phyloP scores from a whole-genome alignment of 116 monocot genomes.

The Phalaenopsis hybrid region DNA sequence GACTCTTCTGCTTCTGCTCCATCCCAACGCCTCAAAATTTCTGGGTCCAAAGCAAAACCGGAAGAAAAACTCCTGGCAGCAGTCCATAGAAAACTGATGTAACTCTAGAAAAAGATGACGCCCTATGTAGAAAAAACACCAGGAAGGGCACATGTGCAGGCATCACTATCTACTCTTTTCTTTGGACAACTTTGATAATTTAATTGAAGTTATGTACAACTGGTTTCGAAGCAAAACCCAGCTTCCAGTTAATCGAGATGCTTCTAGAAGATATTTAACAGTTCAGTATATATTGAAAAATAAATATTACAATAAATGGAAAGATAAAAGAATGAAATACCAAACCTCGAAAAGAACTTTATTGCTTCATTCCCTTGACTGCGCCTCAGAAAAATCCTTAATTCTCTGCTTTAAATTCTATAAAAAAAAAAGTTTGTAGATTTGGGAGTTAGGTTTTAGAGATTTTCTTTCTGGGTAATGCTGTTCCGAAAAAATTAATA shows the following conservation, averaged over 20 bases:
- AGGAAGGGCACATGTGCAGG: not conserved
- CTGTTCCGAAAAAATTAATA: not conserved
- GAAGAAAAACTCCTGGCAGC: too few species aligned
- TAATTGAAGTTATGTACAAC: not conserved
- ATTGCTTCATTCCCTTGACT: slow-evolving; percentile 15
- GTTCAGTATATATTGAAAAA: not conserved
- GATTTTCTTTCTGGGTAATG: not conserved
- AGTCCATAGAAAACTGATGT: not conserved
- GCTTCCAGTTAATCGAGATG: too few species aligned
- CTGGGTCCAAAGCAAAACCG: too few species aligned
- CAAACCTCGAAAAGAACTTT: not conserved
- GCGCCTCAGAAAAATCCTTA: slow-evolving; percentile 29
- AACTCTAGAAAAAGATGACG: not conserved
- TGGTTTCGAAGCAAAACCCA: too few species aligned
- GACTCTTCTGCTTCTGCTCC: not conserved
- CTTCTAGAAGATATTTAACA: not conserved
- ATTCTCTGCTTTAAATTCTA: slow-evolving; percentile 66
- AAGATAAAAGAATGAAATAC: not conserved
- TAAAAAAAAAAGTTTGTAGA: not conserved
- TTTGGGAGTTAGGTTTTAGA: not conserved
- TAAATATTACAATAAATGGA: not conserved
- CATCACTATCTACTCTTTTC: not conserved
- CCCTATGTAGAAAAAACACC: not conserved
- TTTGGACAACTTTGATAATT: not conserved
- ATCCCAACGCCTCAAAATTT: not conserved